Evolutionary conservation across 106 monocot species (phyloP).

Genomic region (Iris macrosiphon): DNA sequence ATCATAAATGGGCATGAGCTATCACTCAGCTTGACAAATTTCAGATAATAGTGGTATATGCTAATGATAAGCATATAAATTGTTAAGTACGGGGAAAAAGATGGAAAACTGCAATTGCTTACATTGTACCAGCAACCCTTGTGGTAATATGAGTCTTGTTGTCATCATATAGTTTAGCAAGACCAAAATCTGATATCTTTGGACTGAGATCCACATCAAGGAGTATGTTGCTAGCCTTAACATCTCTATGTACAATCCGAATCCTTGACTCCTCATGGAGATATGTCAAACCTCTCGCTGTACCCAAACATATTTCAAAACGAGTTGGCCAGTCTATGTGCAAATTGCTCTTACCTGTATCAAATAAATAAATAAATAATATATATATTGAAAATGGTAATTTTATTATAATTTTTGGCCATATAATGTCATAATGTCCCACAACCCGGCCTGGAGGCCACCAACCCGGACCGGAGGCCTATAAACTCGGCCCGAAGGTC

Average conservation of each 20-base stretch:
- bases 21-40: no score
- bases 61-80: no score
- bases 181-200: slow-evolving; percentile 79
- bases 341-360: slow-evolving; percentile 31
- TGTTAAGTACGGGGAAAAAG: no score
- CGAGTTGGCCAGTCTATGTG: slow-evolving; percentile 51
- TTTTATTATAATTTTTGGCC: no score
- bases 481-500: no score
- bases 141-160: slow-evolving; percentile 87
- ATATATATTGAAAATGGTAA: no score
- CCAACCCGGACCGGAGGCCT: not conserved
- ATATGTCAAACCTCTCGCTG: slow-evolving; percentile 64
- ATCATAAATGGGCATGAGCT: no score
- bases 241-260: slow-evolving; percentile 72
- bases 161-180: slow-evolving; percentile 91
- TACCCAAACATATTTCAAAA: slow-evolving; percentile 60
- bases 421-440: no score
- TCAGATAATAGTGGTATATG: no score
- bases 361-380: no score
- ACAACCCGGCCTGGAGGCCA: not conserved
- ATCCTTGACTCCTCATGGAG: slow-evolving; percentile 65
- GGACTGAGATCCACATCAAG: slow-evolving; percentile 63
- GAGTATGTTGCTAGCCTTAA: slow-evolving; percentile 76
- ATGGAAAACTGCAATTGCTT: no score
- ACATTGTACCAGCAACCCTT: slow-evolving; percentile 90